These are phyloP conservation scores for Rhizoclosmatium sp. DNA, from an alignment of 192 early-diverging fungal species.

Conservation along the genomic window DNA sequence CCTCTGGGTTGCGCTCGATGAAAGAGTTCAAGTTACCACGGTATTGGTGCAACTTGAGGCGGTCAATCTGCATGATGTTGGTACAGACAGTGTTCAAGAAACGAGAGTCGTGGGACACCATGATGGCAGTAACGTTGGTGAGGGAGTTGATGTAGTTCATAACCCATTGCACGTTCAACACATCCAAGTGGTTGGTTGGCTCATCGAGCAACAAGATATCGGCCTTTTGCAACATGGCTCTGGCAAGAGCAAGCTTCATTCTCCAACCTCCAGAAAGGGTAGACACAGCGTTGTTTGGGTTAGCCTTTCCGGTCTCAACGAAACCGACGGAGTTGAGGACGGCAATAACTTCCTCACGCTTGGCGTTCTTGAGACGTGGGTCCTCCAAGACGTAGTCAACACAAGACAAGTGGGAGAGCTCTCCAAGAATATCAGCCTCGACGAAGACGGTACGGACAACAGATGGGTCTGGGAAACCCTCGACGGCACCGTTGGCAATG, in stretches of 20 bases:
- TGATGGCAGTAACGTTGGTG: conserved; percentile 80
- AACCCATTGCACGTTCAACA: conserved; percentile 68
- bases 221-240: conserved; percentile 85
- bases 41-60: conserved; percentile 80
- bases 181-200: conserved; percentile 87
- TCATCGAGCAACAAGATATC: conserved; percentile 87
- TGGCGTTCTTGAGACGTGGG: conserved; percentile 37
- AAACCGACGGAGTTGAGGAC: conserved; percentile 74
- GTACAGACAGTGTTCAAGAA: conserved; percentile 84
- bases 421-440: conserved; percentile 67
- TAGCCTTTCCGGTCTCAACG: conserved; percentile 65
- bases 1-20: conserved; percentile 78
- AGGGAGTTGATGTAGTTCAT: conserved; percentile 76
- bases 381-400: conserved; percentile 72
- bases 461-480: conserved; percentile 81
- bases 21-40: conserved; percentile 82
- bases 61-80: conserved; percentile 86
- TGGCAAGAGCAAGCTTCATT: conserved; percentile 88
- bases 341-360: conserved; percentile 62
- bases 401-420: conserved; percentile 74
- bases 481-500: conserved; percentile 83
- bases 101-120: conserved; percentile 87
- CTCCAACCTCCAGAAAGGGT: conserved; percentile 88
- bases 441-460: conserved; percentile 82
- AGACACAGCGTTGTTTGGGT: conserved; percentile 64